These are phyloP conservation scores for Backusella luteola DNA, from an alignment of 192 early-diverging fungal species.

Conservation along the genomic window DNA sequence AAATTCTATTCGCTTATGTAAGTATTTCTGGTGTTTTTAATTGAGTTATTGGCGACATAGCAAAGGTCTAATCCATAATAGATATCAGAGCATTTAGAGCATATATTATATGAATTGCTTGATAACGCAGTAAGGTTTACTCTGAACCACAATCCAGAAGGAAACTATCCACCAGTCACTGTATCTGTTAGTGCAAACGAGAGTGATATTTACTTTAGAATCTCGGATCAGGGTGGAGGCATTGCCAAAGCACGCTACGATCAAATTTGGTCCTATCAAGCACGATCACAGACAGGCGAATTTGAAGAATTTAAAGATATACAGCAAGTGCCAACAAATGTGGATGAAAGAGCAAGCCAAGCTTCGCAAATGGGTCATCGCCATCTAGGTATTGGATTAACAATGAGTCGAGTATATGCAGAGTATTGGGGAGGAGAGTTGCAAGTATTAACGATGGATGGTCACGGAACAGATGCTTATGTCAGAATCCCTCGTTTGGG, in stretches of 20 bases:
- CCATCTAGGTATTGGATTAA: conserved; percentile 82
- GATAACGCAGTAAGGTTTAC: conserved; percentile 83
- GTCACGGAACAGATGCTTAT: conserved; percentile 92
- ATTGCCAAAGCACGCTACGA: conserved; percentile 61
- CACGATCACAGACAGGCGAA: conserved; percentile 29
- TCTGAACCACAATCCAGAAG: conserved; percentile 49
- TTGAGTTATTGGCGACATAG: background rate
- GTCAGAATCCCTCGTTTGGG: conserved; percentile 73
- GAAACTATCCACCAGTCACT: conserved; percentile 66
- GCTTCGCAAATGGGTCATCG: conserved; percentile 18
- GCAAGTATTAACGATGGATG: conserved; percentile 77
- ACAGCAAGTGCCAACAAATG: conserved; percentile 73
- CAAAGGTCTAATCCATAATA: background rate
- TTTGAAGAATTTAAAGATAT: conserved; percentile 70
- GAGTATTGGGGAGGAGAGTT: conserved; percentile 95
- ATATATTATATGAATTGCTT: conserved; percentile 90
- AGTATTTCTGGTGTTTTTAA: background rate
- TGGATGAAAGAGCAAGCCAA: conserved; percentile 39
- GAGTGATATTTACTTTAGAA: conserved; percentile 80
- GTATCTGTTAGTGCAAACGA: conserved; percentile 80
- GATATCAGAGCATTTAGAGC: conserved; percentile 87
- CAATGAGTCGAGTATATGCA: conserved; percentile 88
- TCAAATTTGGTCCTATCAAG: conserved; percentile 71
- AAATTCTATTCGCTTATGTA: conserved; percentile 31
- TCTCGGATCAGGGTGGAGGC: conserved; percentile 94